Percentiles rank a stretch among this genome's conserved stretches.
phyloP scores from a whole-genome alignment of 768 basidiomycete species.

The Pulveroboletus sp. region DNA sequence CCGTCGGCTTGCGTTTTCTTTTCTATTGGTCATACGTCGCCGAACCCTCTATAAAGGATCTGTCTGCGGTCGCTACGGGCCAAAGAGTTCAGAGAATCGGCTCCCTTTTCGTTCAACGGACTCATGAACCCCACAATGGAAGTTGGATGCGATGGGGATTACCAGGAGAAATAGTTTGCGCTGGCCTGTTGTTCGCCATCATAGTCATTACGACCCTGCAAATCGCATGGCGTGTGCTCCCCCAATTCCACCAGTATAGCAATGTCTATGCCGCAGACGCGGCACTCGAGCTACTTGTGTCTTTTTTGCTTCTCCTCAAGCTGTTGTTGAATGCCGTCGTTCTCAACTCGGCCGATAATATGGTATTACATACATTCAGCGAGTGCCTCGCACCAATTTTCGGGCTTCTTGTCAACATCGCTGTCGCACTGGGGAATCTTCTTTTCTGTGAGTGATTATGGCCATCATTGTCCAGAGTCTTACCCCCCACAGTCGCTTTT shows the following conservation, averaged over 20 bases:
- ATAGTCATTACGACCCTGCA: slow-evolving; percentile 55
- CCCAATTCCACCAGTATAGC: slow-evolving; percentile 36
- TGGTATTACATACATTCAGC: slow-evolving; percentile 43
- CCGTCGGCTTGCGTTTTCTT: slow-evolving; percentile 57
- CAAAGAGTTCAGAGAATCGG: slow-evolving; percentile 7
- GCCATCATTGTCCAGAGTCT: slow-evolving; percentile 5
- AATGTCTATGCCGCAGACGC: slow-evolving; percentile 57
- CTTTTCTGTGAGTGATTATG: slow-evolving; percentile 48
- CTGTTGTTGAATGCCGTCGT: slow-evolving; percentile 55
- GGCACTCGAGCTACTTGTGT: slow-evolving; percentile 56
- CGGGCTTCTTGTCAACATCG: slow-evolving; percentile 50
- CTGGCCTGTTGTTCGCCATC: slow-evolving; percentile 43
- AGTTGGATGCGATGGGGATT: slow-evolving; percentile 67
- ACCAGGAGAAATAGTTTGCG: slow-evolving; percentile 52
- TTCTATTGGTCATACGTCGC: slow-evolving; percentile 71
- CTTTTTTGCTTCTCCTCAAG: slow-evolving; percentile 60
- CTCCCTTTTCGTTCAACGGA: slow-evolving; percentile 16
- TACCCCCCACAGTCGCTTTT: slow-evolving; percentile 50
- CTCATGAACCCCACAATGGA: slow-evolving; percentile 45
- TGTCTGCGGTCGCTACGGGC: slow-evolving; percentile 30
- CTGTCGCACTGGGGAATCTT: slow-evolving; percentile 56
- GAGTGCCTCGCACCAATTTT: slow-evolving; percentile 49
- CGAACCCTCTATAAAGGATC: slow-evolving; percentile 43
- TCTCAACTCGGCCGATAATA: slow-evolving; percentile 31
- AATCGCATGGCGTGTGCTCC: slow-evolving; percentile 56